These are phyloP conservation scores for Tolypocladium album DNA, from an alignment of 2,329 filamentous ascomycete species.

Conservation along the genomic window DNA sequence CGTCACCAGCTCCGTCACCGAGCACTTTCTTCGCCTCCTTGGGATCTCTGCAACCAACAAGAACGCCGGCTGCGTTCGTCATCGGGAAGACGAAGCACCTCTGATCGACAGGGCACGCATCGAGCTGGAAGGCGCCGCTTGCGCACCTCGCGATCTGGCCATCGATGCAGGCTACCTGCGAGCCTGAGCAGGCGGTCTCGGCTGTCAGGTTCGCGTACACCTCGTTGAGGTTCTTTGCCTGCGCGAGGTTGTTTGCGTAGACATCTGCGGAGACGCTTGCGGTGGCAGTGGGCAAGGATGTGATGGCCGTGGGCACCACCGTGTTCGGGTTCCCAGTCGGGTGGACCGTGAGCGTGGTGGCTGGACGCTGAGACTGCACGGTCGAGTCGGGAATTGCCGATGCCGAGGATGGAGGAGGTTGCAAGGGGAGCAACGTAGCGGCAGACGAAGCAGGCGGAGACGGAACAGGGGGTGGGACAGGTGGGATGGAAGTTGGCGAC, in stretches of 20 bases:
- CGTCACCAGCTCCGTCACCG: slow-evolving; percentile 14
- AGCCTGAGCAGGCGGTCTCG: slow-evolving; percentile 32
- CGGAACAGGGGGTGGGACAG: not conserved
- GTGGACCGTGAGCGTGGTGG: slow-evolving; percentile 4
- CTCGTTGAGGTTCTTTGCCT: slow-evolving; percentile 34
- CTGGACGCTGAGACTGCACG: not conserved
- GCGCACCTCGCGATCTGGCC: slow-evolving; percentile 38
- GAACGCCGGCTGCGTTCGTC: slow-evolving; percentile 33
- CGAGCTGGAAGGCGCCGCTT: slow-evolving; percentile 30
- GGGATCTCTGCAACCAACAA: slow-evolving; percentile 34
- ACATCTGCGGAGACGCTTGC: slow-evolving; percentile 28
- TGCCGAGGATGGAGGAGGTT: slow-evolving; percentile 6
- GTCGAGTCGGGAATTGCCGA: not conserved
- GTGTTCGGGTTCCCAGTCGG: slow-evolving; percentile 25
- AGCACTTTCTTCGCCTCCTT: slow-evolving; percentile 30
- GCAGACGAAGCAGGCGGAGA: not conserved
- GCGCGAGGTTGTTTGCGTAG: slow-evolving; percentile 33
- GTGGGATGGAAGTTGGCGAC: not conserved
- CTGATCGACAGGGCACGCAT: slow-evolving; percentile 20
- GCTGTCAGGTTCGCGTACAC: slow-evolving; percentile 32
- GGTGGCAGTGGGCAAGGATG: slow-evolving; percentile 23
- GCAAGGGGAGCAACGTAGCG: not conserved
- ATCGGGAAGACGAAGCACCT: slow-evolving; percentile 46
- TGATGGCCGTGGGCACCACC: slow-evolving; percentile 30
- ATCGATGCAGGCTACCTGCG: slow-evolving; percentile 41